Evolutionary conservation across 176 grass and related monocot genomes (phyloP).

Genomic region (Eragrostis nindensis): DNA sequence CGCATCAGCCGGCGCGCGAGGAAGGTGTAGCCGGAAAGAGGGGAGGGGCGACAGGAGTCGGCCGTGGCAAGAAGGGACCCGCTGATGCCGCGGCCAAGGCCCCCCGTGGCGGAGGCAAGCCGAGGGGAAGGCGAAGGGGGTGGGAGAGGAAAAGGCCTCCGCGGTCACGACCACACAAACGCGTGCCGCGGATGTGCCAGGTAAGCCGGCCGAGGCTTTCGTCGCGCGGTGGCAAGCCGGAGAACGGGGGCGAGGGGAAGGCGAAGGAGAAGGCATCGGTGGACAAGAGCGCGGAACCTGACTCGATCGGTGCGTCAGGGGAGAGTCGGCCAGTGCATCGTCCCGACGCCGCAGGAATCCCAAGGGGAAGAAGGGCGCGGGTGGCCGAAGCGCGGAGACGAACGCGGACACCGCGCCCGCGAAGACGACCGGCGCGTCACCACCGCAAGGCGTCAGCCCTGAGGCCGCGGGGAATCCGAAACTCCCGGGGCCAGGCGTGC

Average conservation of each 20-base stretch:
- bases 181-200: not conserved
- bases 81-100: not conserved
- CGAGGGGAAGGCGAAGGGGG: constrained; percentile 6
- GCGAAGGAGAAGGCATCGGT: not conserved
- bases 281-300: not conserved
- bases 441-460: not conserved
- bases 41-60: not conserved
- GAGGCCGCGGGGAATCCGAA: not conserved
- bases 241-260: not conserved
- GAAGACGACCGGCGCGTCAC: not conserved
- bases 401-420: not conserved
- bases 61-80: not conserved
- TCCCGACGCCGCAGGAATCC: not conserved
- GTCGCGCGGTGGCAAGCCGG: not conserved
- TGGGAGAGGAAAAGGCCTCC: not conserved
- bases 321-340: not conserved
- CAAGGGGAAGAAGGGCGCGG: not conserved
- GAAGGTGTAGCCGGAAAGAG: not conserved
- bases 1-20: not conserved
- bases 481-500: not conserved
- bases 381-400: not conserved
- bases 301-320: not conserved
- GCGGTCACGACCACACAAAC: not conserved
- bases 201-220: not conserved
- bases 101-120: not conserved